Percentiles rank a stretch among this genome's conserved stretches.
These are phyloP conservation scores for Wickerhamiella dianesei DNA, from an alignment of 805 yeast genomes.

Conservation along the genomic window DNA sequence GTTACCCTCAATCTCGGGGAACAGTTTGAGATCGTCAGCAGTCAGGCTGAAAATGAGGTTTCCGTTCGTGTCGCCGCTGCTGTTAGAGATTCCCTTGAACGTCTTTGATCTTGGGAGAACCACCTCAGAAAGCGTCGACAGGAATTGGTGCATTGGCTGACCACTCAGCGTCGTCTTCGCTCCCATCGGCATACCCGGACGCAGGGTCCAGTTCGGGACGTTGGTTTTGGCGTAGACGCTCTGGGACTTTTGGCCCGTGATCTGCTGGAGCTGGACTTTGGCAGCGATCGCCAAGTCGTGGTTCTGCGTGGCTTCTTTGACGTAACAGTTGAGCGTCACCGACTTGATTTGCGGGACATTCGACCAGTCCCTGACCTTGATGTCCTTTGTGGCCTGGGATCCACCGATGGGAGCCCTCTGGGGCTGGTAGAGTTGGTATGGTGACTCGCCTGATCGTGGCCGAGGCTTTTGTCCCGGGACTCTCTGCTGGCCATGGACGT, in stretches of 20 bases:
- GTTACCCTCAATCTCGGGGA: slow-evolving; percentile 88
- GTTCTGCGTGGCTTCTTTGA: slow-evolving; percentile 44
- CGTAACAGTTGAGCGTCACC: slow-evolving; percentile 67
- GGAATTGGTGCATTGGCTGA: slow-evolving; percentile 69
- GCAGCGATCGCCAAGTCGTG: slow-evolving; percentile 66
- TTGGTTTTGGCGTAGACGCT: slow-evolving; percentile 63
- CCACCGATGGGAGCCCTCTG: slow-evolving; percentile 63
- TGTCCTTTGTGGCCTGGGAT: slow-evolving; percentile 58
- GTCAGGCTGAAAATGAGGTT: slow-evolving; percentile 74
- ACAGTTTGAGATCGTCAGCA: slow-evolving; percentile 60
- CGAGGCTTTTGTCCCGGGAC: slow-evolving; percentile 54
- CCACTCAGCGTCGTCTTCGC: slow-evolving; percentile 71
- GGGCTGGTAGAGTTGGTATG: slow-evolving; percentile 79
- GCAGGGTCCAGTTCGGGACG: slow-evolving; percentile 72
- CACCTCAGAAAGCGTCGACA: slow-evolving; percentile 75
- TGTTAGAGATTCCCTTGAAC: slow-evolving; percentile 61
- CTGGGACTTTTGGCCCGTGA: slow-evolving; percentile 79
- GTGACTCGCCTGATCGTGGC: slow-evolving; percentile 77
- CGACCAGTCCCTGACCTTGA: slow-evolving; percentile 48
- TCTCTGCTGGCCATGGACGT: slow-evolving; percentile 40
- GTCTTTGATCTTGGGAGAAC: slow-evolving; percentile 89
- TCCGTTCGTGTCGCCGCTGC: slow-evolving; percentile 75
- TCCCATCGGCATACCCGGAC: slow-evolving; percentile 85
- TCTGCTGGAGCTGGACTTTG: slow-evolving; percentile 70
- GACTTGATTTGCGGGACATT: slow-evolving; percentile 61